phyloP scores from a whole-genome alignment of 139 green algal species.

The Haematococcus lacustris region DNA sequence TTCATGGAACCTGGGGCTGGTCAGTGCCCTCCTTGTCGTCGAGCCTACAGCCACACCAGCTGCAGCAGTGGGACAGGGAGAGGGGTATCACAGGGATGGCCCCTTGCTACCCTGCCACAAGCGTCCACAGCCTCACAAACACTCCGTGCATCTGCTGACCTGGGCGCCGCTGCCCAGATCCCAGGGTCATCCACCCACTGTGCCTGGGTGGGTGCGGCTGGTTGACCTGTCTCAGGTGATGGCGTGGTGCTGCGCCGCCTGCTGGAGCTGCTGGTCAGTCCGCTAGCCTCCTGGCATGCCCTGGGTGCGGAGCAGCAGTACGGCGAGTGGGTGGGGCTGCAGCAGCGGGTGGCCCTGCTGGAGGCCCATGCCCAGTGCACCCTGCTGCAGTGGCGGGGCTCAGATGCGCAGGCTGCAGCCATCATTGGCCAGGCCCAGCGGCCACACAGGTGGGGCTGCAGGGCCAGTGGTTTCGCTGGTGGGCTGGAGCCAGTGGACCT shows the following conservation, averaged over 20 bases:
- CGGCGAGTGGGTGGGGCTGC: conserved; percentile 64
- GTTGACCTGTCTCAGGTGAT: no score
- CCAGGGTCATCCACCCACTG: neutral
- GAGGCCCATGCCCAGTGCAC: conserved; percentile 62
- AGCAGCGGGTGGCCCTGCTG: conserved; percentile 39
- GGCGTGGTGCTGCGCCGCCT: conserved; percentile 54
- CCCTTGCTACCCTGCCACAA: neutral
- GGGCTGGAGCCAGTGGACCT: no score
- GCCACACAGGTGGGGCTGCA: neutral
- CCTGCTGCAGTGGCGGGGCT: conserved; percentile 12
- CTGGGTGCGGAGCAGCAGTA: conserved; percentile 37
- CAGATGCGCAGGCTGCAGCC: conserved; percentile 15
- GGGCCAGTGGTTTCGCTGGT: neutral
- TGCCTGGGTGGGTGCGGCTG: no score
- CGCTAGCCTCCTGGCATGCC: conserved; percentile 31
- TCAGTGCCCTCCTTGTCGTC: no score
- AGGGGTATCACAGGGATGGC: neutral
- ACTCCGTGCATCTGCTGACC: neutral
- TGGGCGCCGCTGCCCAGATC: neutral
- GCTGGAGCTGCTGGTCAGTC: conserved; percentile 51
- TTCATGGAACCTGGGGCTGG: neutral
- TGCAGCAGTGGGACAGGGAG: neutral
- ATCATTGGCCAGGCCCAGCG: conserved; percentile 27
- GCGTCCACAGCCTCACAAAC: neutral
- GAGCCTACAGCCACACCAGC: no score